These are phyloP conservation scores for Lachancea quebecensis DNA, from an alignment of 805 yeast genomes.

Conservation along the genomic window DNA sequence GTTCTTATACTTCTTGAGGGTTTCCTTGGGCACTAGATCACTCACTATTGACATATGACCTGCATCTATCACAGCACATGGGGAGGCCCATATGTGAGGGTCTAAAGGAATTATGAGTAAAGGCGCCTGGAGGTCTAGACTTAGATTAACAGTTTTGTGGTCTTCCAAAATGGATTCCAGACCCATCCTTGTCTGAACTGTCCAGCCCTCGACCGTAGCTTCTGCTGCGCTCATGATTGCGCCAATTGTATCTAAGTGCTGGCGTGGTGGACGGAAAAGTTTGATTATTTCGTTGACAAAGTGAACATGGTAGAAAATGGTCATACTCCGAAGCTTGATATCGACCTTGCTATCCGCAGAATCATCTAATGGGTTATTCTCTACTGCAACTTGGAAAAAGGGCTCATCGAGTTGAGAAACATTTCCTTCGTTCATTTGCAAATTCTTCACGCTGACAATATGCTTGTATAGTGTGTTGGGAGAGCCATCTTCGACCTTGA, in stretches of 20 bases:
- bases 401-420: slow-evolving; percentile 42
- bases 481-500: slow-evolving; percentile 84
- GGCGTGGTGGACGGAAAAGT: slow-evolving; percentile 83
- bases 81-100: slow-evolving; percentile 70
- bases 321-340: slow-evolving; percentile 76
- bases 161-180: slow-evolving; percentile 90
- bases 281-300: slow-evolving; percentile 66
- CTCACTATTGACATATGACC: slow-evolving; percentile 86
- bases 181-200: slow-evolving; percentile 85
- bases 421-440: slow-evolving; percentile 33
- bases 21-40: slow-evolving; percentile 66
- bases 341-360: slow-evolving; percentile 73
- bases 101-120: slow-evolving; percentile 79
- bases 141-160: slow-evolving; percentile 81
- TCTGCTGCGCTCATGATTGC: slow-evolving; percentile 93
- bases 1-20: slow-evolving; percentile 60
- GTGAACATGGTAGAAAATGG: slow-evolving; percentile 80
- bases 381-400: slow-evolving; percentile 76
- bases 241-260: slow-evolving; percentile 80
- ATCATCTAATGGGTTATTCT: slow-evolving; percentile 77
- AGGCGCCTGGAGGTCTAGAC: slow-evolving; percentile 91
- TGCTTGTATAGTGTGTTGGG: slow-evolving; percentile 74
- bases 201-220: slow-evolving; percentile 84
- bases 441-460: slow-evolving; percentile 74
- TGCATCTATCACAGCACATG: slow-evolving; percentile 89